Evolutionary conservation across 345 rosid species (phyloP).

Genomic region (Gossypium rotundifolium): DNA sequence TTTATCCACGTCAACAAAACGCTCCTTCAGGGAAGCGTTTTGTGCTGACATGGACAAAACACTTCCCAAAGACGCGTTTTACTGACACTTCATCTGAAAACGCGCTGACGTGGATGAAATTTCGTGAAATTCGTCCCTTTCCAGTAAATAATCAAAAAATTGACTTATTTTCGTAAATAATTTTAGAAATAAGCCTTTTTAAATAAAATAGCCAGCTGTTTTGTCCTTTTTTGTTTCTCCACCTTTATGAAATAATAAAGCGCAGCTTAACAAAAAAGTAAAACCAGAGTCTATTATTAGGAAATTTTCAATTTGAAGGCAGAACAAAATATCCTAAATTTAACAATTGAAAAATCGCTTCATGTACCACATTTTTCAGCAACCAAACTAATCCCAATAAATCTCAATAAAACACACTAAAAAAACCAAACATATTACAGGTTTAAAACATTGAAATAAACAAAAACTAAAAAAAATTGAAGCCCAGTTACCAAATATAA

Average conservation of each 20-base stretch:
- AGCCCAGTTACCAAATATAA: not conserved
- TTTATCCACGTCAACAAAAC: too few species aligned
- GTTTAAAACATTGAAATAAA: not conserved
- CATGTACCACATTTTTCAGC: conserved; percentile 11
- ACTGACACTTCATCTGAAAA: too few species aligned
- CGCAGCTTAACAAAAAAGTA: not conserved
- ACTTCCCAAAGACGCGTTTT: too few species aligned
- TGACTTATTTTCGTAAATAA: too few species aligned
- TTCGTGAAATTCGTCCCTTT: too few species aligned
- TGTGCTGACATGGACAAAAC: too few species aligned
- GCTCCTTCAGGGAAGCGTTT: too few species aligned
- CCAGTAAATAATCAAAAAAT: too few species aligned
- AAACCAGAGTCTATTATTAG: not conserved
- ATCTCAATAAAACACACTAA: not conserved
- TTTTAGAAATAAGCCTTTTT: too few species aligned
- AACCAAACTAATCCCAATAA: conserved; percentile 10
- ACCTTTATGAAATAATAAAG: not conserved
- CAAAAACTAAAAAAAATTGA: not conserved
- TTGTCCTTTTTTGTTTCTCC: not conserved
- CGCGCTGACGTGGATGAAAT: too few species aligned
- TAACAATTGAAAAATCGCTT: not conserved
- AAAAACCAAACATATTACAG: too few species aligned
- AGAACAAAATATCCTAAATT: conserved; percentile 10
- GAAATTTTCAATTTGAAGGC: not conserved
- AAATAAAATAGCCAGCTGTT: too few species aligned